A percentile compares a stretch with the other conserved stretches of the same genome.
Evolutionary conservation across 192 early-diverging fungal genomes (phyloP).

Genomic region (Gorgonomyces haynaldii): DNA sequence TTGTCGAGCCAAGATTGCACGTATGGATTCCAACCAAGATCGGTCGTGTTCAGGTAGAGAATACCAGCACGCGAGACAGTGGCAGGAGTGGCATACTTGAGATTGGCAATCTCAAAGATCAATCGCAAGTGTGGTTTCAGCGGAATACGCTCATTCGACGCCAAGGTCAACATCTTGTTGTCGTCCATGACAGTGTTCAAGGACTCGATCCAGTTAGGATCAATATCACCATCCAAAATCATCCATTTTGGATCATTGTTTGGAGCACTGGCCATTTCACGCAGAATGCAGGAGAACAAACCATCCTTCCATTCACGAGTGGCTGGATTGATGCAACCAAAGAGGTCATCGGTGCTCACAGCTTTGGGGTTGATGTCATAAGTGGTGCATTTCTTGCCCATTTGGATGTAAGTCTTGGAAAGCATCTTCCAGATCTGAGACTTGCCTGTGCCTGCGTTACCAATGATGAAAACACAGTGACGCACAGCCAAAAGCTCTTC

Average conservation of each 20-base stretch:
- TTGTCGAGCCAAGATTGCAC: slow-evolving; percentile 59
- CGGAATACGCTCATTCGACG: slow-evolving; percentile 56
- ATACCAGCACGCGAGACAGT: slow-evolving; percentile 60
- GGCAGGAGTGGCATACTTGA: slow-evolving; percentile 61
- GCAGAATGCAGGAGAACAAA: slow-evolving; percentile 48
- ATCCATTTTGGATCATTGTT: slow-evolving; percentile 56
- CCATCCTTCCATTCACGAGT: slow-evolving; percentile 62
- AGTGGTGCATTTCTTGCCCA: slow-evolving; percentile 45
- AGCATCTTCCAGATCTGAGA: slow-evolving; percentile 59
- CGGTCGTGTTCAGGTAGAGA: slow-evolving; percentile 48
- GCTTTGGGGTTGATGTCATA: slow-evolving; percentile 54
- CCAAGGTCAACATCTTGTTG: slow-evolving; percentile 56
- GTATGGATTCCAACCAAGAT: slow-evolving; percentile 56
- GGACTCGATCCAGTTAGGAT: slow-evolving; percentile 59
- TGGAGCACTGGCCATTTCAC: slow-evolving; percentile 44
- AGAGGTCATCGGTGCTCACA: slow-evolving; percentile 55
- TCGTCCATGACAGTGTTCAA: slow-evolving; percentile 62
- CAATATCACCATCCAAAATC: slow-evolving; percentile 53
- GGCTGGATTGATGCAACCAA: slow-evolving; percentile 52
- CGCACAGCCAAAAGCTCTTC: slow-evolving; percentile 54
- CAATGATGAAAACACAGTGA: slow-evolving; percentile 60
- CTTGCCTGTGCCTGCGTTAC: slow-evolving; percentile 53
- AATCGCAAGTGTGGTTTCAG: slow-evolving; percentile 51
- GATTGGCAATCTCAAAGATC: slow-evolving; percentile 54
- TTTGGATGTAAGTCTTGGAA: slow-evolving; percentile 43